phyloP scores from a whole-genome alignment of 1,284 basidiomycete genomes.

The Inonotus hispidus region DNA sequence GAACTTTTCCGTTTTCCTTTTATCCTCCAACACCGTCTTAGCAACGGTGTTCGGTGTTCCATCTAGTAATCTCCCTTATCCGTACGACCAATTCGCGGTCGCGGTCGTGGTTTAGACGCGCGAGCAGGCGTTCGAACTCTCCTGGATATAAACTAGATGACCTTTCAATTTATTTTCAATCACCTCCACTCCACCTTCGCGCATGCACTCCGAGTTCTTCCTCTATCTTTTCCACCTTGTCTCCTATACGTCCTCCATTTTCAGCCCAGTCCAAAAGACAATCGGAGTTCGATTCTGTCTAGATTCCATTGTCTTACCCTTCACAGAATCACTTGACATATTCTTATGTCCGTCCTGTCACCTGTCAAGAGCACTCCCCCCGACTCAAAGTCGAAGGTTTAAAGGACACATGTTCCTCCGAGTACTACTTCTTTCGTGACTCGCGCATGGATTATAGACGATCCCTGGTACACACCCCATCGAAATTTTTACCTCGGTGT shows the following conservation, averaged over 20 bases:
- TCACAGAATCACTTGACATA: not conserved
- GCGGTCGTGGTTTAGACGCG: not conserved
- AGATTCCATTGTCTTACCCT: not conserved
- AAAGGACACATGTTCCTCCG: not conserved
- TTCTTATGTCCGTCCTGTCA: not conserved
- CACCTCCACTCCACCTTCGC: too few species aligned
- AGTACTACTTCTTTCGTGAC: not conserved
- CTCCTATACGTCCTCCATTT: not conserved
- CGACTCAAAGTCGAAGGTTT: not conserved
- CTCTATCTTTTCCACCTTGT: too few species aligned
- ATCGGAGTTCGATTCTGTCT: not conserved
- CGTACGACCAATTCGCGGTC: not conserved
- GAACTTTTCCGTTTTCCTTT: not conserved
- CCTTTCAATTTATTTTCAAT: too few species aligned
- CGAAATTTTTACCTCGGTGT: not conserved
- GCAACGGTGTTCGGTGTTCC: not conserved
- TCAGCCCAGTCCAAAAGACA: not conserved
- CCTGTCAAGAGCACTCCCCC: not conserved
- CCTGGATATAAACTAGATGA: too few species aligned
- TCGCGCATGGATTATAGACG: not conserved
- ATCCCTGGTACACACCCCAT: not conserved
- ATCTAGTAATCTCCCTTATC: not conserved
- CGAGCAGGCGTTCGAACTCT: too few species aligned
- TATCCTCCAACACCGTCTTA: not conserved
- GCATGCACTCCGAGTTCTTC: not conserved